phyloP scores from a whole-genome alignment of 371 early-diverging fungal species.

The Actinomortierella ambigua region DNA sequence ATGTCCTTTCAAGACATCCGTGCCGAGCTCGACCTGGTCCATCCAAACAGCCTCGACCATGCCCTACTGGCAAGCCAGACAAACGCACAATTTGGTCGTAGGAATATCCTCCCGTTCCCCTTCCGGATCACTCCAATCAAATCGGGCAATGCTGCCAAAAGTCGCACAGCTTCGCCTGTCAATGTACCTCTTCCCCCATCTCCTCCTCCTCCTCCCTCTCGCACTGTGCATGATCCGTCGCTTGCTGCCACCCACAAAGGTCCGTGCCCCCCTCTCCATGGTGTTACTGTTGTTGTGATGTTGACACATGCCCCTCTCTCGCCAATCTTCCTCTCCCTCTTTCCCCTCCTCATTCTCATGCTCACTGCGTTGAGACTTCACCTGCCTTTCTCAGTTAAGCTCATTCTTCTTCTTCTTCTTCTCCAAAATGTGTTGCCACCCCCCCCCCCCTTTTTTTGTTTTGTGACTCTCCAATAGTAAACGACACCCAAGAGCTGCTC shows the following conservation, averaged over 20 bases:
- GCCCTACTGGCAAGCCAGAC: slow-evolving; percentile 6
- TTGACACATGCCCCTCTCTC: neutral
- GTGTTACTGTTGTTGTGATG: too few species aligned
- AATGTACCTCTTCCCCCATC: neutral
- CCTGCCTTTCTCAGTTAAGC: slow-evolving; percentile 17
- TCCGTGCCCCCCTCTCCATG: slow-evolving; percentile 9
- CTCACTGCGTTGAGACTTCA: neutral
- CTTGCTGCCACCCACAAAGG: slow-evolving; percentile 34
- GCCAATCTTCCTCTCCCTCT: slow-evolving; percentile 3
- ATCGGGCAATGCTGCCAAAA: neutral
- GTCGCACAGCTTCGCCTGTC: neutral
- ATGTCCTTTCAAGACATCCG: slow-evolving; percentile 48
- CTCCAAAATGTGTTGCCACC: slow-evolving; percentile 24
- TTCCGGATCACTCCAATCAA: slow-evolving; percentile 42
- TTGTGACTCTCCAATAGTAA: slow-evolving; percentile 17
- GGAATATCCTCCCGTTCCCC: slow-evolving; percentile 29
- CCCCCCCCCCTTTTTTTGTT: slow-evolving; percentile 5
- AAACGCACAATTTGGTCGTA: slow-evolving; percentile 7
- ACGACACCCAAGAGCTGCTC: slow-evolving; percentile 37
- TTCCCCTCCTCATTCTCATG: neutral
- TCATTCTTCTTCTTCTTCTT: slow-evolving; percentile 22
- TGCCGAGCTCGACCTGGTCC: slow-evolving; percentile 32
- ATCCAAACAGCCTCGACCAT: neutral
- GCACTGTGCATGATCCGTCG: neutral
- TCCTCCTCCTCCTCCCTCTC: neutral